Percentiles rank a stretch among this genome's conserved stretches.
These are phyloP conservation scores for Lithohypha guttulata DNA, from an alignment of 2,329 filamentous ascomycete genomes.

Conservation along the genomic window DNA sequence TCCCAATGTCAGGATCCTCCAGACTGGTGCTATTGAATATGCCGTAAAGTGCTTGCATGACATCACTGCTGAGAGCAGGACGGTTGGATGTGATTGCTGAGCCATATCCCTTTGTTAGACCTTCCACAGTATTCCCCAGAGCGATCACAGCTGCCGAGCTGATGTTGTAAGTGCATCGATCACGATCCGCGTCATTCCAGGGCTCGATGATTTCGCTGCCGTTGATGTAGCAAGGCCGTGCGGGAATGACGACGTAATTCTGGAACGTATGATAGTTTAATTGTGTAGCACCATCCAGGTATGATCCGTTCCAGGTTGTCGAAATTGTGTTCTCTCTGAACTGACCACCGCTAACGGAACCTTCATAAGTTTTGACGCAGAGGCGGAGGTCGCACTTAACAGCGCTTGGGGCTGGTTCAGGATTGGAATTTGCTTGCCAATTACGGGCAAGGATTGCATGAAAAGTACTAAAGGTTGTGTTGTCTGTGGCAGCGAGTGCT, in stretches of 20 bases:
- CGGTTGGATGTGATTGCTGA: conserved; percentile 18
- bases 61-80: conserved; percentile 19
- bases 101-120: conserved; percentile 18
- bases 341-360: conserved; percentile 15
- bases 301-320: conserved; percentile 9
- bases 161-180: conserved; percentile 16
- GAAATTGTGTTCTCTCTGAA: conserved; percentile 16
- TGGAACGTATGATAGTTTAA: background rate
- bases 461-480: background rate
- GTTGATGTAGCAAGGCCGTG: conserved; percentile 21
- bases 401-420: conserved; percentile 11
- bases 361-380: conserved; percentile 21
- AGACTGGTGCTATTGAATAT: background rate
- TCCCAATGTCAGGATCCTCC: background rate
- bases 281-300: background rate
- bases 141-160: conserved; percentile 12
- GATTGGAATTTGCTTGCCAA: background rate
- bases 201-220: conserved; percentile 10
- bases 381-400: conserved; percentile 22
- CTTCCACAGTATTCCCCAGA: conserved; percentile 17
- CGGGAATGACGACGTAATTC: conserved; percentile 14
- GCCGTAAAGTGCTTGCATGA: conserved; percentile 20
- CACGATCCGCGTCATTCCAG: background rate
- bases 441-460: background rate
- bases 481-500: background rate